phyloP scores from a whole-genome alignment of 2,329 filamentous ascomycete genomes.

The Neonectria coccinea region DNA sequence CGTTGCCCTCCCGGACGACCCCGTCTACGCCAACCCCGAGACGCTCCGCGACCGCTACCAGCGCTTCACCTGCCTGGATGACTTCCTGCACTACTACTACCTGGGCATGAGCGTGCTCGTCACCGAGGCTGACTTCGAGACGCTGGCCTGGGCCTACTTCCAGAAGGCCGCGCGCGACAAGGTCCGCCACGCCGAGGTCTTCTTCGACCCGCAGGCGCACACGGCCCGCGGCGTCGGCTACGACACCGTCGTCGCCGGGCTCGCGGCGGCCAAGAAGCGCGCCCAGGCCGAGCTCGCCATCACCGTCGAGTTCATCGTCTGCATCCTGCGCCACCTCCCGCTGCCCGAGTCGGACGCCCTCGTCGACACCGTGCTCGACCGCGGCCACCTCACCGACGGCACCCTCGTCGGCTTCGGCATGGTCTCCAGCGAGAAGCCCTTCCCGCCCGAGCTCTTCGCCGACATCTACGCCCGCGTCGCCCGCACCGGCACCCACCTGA shows the following conservation, averaged over 20 bases:
- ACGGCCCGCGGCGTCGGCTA: slow-evolving; percentile 72
- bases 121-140: slow-evolving; percentile 75
- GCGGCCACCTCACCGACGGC: slow-evolving; percentile 62
- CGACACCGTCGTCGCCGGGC: slow-evolving; percentile 72
- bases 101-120: slow-evolving; percentile 78
- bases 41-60: slow-evolving; percentile 73
- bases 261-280: slow-evolving; percentile 68
- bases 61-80: slow-evolving; percentile 76
- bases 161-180: slow-evolving; percentile 70
- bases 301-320: slow-evolving; percentile 75
- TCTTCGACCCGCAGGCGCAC: slow-evolving; percentile 86
- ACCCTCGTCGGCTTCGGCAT: slow-evolving; percentile 73
- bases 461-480: slow-evolving; percentile 65
- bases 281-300: slow-evolving; percentile 73
- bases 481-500: slow-evolving; percentile 68
- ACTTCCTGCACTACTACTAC: slow-evolving; percentile 85
- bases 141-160: slow-evolving; percentile 79
- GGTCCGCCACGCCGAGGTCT: slow-evolving; percentile 80
- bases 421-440: slow-evolving; percentile 71
- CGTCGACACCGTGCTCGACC: slow-evolving; percentile 46
- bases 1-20: slow-evolving; percentile 71
- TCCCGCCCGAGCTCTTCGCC: slow-evolving; percentile 70
- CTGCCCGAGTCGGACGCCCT: slow-evolving; percentile 64
- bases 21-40: slow-evolving; percentile 71
- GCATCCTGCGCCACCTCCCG: slow-evolving; percentile 78